Conservation (phyloP, 495 filamentous ascomycete genomes). For the Xylaria curta region DNA sequence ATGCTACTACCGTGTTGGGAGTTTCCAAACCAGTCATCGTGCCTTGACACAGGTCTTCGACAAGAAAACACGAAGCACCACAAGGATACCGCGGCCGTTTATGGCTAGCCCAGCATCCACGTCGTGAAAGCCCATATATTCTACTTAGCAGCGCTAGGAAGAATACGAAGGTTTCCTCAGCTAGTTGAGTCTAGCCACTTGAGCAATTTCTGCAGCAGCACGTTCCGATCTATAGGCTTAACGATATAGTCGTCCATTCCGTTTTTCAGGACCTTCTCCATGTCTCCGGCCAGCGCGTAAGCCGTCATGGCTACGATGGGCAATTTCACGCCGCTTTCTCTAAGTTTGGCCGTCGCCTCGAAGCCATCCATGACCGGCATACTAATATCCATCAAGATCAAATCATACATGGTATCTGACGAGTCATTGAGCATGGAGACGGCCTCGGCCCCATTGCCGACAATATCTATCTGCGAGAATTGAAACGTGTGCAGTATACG, state of each 20-base stretch:
- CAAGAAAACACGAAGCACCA: not conserved
- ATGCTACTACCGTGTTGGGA: not conserved
- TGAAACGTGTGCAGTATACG: conserved; percentile 62
- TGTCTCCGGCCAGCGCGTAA: conserved; percentile 67
- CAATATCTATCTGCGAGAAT: conserved; percentile 60
- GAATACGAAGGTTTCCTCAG: not conserved
- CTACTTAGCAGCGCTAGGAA: not conserved
- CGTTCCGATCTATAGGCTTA: conserved; percentile 62
- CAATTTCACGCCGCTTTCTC: conserved; percentile 46
- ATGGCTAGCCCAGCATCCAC: not conserved
- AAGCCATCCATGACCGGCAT: conserved; percentile 59
- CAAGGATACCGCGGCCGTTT: not conserved
- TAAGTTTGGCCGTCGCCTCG: conserved; percentile 46
- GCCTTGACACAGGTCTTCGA: not conserved
- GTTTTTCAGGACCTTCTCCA: conserved; percentile 61
- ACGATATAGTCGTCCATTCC: conserved; percentile 70
- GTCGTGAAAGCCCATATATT: not conserved
- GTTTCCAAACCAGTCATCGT: not conserved
- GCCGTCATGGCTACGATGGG: conserved; percentile 71
- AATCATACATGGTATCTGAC: conserved; percentile 55
- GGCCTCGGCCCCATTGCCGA: conserved; percentile 63
- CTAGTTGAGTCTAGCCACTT: conserved; percentile 50
- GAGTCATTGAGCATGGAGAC: conserved; percentile 58
- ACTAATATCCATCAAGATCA: conserved; percentile 62
- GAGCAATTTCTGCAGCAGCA: conserved; percentile 44